Evolutionary conservation across 495 filamentous ascomycete species (phyloP), one percentile per base, ranked within the genome.

Genomic region (Talaromyces wortmannii): DNA sequence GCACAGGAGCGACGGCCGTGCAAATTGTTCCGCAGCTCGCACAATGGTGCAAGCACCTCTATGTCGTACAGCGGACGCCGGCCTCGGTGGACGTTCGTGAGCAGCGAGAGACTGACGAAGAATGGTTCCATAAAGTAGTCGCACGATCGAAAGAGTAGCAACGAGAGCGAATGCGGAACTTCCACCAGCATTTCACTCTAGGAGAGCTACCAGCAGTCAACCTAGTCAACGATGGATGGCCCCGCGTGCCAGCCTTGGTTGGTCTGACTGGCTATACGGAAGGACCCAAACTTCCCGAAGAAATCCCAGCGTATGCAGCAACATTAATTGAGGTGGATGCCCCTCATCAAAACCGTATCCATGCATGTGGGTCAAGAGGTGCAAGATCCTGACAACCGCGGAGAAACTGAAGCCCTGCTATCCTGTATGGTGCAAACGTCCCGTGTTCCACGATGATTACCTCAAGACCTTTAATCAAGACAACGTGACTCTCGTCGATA

Each of bases 21-120:
- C 78, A 82, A 55, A 59, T 67, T 4, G 59, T 71, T 2, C 67
- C 67, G n/a, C 52, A 64, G 0, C 62, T 71, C 11, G 75, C 72
- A 1, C 58, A 59, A 40, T 64, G 64, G 48, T 67, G 61, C 0
- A 62, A 55, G 7, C 50, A 69, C 17, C 60, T 79, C 10, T 70
- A 67, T n/a, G 74, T 81, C 1, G 71, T 78, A 52, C 77, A 81
- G 53, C 67, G 78, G 0, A 79, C 78, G 0, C 79, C 82, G 17
- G 71, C 82, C 0, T 54, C 72, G 0, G 76, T 86, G 4, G 74
- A 71, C 51, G 15, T 18, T 32, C 80, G 80, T 17, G 67, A 68
- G 3, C 73, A 87, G 48, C 64, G 67, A 43, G 53, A 62, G 7
- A 85, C 78, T 0, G 77, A 82, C 44, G 61, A 67, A 0, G 62